These are phyloP conservation scores for Linnemannia hyalina DNA, from an alignment of 192 early-diverging fungal species.

Conservation along the genomic window DNA sequence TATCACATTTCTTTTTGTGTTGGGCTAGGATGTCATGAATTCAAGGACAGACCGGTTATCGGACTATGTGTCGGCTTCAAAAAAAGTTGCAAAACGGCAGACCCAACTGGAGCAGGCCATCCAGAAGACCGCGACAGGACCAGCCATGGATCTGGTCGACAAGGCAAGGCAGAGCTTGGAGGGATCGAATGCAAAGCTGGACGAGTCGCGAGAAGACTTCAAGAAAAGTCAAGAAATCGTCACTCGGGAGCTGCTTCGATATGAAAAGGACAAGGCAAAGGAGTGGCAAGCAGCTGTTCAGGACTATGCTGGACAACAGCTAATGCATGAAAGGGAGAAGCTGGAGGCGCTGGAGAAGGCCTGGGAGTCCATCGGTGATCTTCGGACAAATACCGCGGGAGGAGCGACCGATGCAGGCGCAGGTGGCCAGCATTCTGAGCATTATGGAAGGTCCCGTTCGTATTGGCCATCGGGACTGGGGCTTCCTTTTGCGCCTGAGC, in stretches of 20 bases:
- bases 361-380: slow-evolving; percentile 33
- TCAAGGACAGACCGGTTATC: slow-evolving; percentile 60
- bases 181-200: slow-evolving; percentile 37
- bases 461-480: slow-evolving; percentile 53
- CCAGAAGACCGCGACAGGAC: slow-evolving; percentile 26
- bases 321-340: slow-evolving; percentile 59
- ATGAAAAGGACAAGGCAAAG: slow-evolving; percentile 59
- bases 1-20: neutral
- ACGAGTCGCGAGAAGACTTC: slow-evolving; percentile 37
- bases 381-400: slow-evolving; percentile 12
- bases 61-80: slow-evolving; percentile 61
- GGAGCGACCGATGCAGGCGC: slow-evolving; percentile 3
- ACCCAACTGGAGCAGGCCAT: slow-evolving; percentile 50
- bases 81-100: slow-evolving; percentile 58
- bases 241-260: slow-evolving; percentile 58
- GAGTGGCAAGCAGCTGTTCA: slow-evolving; percentile 56
- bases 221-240: slow-evolving; percentile 56
- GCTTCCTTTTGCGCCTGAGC: slow-evolving; percentile 35
- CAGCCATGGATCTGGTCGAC: slow-evolving; percentile 23
- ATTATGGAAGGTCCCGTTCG: slow-evolving; percentile 22
- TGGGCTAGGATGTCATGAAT: slow-evolving; percentile 60
- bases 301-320: slow-evolving; percentile 50
- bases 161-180: slow-evolving; percentile 37
- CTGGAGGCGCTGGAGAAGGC: slow-evolving; percentile 59
- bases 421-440: neutral